Conservation (phyloP, 2,329 filamentous ascomycete genomes). For the Stemphylium vesicarium region DNA sequence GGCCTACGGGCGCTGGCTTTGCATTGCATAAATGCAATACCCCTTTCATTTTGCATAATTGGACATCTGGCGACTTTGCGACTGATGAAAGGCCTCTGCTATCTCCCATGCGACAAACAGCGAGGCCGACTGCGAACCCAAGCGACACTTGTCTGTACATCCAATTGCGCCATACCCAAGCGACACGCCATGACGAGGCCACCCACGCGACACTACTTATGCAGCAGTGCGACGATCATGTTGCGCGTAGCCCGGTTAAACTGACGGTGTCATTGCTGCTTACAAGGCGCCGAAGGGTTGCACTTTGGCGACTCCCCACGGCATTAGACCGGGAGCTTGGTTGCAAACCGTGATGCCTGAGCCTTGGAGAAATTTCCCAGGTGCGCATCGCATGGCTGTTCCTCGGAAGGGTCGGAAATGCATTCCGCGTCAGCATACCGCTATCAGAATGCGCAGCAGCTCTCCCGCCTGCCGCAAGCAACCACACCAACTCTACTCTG, state of each 20-base stretch:
- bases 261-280: not conserved
- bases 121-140: slow-evolving; percentile 8
- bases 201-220: not conserved
- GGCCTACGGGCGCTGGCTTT: slow-evolving; percentile 9
- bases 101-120: slow-evolving; percentile 27
- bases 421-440: not conserved
- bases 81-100: slow-evolving; percentile 16
- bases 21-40: slow-evolving; percentile 27
- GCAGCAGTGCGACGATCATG: not conserved
- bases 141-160: not conserved
- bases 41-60: slow-evolving; percentile 15
- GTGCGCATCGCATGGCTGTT: not conserved
- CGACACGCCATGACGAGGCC: not conserved
- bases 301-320: not conserved
- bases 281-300: not conserved
- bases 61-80: slow-evolving; percentile 1
- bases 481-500: not conserved
- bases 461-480: not conserved
- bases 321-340: not conserved
- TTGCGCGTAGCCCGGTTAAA: not conserved
- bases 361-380: not conserved
- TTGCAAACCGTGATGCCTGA: not conserved
- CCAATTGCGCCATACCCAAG: slow-evolving; percentile 4
- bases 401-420: not conserved
- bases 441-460: not conserved